Conservation (phyloP, 495 filamentous ascomycete species). For the Lophiostoma macrostomum region DNA sequence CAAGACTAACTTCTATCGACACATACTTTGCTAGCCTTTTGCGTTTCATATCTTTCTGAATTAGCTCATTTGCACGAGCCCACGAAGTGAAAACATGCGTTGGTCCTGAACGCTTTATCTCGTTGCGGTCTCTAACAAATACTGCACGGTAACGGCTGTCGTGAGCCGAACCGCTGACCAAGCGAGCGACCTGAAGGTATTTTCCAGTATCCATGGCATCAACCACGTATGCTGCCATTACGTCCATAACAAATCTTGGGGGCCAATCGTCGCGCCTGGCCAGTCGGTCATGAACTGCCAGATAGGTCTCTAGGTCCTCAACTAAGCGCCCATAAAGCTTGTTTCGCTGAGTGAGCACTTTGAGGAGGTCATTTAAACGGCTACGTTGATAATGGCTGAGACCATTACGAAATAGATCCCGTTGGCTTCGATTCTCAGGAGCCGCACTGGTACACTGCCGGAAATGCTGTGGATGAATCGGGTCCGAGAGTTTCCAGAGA, state of each 20-base stretch:
- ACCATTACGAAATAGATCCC: background rate
- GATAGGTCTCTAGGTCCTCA: background rate
- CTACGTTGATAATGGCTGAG: background rate
- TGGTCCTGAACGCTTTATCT: background rate
- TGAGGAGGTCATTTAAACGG: background rate
- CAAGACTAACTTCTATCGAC: conserved; percentile 4
- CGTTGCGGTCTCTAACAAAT: background rate
- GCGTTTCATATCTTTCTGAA: background rate
- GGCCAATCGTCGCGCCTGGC: background rate
- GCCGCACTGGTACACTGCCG: background rate
- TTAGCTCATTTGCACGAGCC: background rate
- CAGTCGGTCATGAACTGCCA: background rate
- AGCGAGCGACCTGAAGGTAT: background rate
- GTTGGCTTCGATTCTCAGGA: background rate
- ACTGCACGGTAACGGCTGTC: background rate
- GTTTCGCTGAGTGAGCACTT: background rate
- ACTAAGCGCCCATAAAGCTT: background rate
- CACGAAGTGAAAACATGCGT: background rate
- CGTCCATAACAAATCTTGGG: background rate
- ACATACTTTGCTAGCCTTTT: conserved; percentile 1
- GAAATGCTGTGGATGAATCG: background rate
- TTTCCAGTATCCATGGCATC: background rate
- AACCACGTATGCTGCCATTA: background rate
- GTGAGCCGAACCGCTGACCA: background rate
- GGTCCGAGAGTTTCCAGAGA: background rate